Conservation (phyloP, 176 grass and related monocot genomes). For the Aegilops sharonensis region DNA sequence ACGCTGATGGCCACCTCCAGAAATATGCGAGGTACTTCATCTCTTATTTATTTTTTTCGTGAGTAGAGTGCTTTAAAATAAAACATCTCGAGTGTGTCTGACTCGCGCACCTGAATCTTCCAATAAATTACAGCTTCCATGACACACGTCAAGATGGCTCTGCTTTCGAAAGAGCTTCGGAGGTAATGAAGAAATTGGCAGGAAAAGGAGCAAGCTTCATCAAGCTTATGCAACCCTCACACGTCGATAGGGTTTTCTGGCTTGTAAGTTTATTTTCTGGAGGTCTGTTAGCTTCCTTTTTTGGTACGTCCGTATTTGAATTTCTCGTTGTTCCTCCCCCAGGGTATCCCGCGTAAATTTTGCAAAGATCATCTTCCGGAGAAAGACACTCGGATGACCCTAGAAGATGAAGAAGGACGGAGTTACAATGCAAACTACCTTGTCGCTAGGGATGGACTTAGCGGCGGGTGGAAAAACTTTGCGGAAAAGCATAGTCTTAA, state of each 20-base stretch:
- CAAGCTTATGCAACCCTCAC: constrained; percentile 37
- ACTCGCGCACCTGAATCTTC: not conserved
- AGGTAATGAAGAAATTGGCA: constrained; percentile 19
- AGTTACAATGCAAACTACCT: not conserved
- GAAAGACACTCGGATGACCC: not conserved
- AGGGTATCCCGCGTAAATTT: constrained; percentile 16
- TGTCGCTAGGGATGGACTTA: constrained; percentile 26
- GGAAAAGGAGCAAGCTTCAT: constrained; percentile 6
- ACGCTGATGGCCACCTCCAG: not conserved
- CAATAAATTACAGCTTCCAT: not conserved
- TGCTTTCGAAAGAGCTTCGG: constrained; percentile 12
- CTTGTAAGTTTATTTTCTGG: constrained; percentile 19
- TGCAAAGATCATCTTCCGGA: constrained; percentile 40
- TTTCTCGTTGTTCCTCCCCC: not conserved
- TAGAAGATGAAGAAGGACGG: constrained; percentile 35
- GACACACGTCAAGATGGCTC: not conserved
- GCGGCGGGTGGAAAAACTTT: constrained; percentile 37
- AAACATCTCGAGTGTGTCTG: not conserved
- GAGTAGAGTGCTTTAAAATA: not conserved
- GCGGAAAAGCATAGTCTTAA: constrained; percentile 14
- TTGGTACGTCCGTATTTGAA: not conserved
- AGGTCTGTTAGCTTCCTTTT: not conserved
- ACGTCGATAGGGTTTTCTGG: constrained; percentile 36
- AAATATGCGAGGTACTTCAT: not conserved
- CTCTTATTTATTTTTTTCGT: not conserved